Base-by-base conservation (phyloP, 1,284 basidiomycete genomes). In the Apiotrichum sp. region DNA sequence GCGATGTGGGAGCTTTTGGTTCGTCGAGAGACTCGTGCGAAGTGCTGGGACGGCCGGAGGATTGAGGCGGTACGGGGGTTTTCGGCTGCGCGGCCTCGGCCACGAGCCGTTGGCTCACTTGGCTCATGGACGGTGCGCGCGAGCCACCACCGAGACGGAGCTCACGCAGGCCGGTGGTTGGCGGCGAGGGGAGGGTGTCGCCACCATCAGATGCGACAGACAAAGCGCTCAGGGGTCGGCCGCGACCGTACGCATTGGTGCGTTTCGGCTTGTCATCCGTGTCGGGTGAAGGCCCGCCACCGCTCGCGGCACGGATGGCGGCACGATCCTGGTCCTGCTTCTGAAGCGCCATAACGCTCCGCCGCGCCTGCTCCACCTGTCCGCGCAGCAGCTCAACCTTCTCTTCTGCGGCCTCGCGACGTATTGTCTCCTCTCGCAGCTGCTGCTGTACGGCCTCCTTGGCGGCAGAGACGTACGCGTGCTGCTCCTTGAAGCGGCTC, bases 311-410 rank as follows among this genome's bases (percentile, higher is more conserved):
- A 42, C 49, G 47, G 34, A 35, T 36, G 16, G 52, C 44, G 56
- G 65, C 53, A 38, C 60, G 67, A 82, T 82, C 41, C 86, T 79
- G 62, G 47, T 75, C 76, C 36, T 85, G 85, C 50, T 73, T 73
- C 72, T 95, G 91, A 16, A 96, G 79, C n/a, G 87, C 81, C 88
- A 93, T 93, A 41, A 96, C 80, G 11, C 88, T 89, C 54, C 89
- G 85, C 63, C 92, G 81, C 74, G 88, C 90, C 72, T 92, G 88
- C 66, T 95, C 91, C n/a, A 95, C 87, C 70, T 91, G 93, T 16
- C 84, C 81, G 35, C 92, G 81, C 42, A 96, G 78, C 71, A 89
- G 79, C 9, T 82, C 78, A 40, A 95, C 89, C 48, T 86, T 85
- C 16, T 62, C 61, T 65, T 89, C 87, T 47, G 92, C 88, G 44